Percentiles rank a stretch among this genome's conserved stretches.
phyloP scores from a whole-genome alignment of 1,139 yeast genomes.

The Debaryomyces robertsiae region DNA sequence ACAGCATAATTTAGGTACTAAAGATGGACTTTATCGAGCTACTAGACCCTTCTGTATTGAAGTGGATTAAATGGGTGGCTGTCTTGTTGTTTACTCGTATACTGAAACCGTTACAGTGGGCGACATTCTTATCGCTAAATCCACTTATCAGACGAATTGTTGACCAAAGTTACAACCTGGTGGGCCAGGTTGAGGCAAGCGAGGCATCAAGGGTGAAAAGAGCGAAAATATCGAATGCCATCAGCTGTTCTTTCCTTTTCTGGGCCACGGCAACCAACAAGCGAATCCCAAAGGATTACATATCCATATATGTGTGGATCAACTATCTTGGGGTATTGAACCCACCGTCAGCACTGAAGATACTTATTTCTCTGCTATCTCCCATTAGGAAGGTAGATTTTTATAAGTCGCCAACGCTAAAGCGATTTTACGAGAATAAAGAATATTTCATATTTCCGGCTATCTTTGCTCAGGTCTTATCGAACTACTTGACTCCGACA shows the following conservation, averaged over 20 bases:
- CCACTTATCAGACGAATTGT: conserved; percentile 27
- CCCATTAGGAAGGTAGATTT: conserved; percentile 6
- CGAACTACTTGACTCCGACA: conserved; percentile 48
- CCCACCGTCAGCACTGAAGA: conserved; percentile 37
- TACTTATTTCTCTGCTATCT: conserved; percentile 32
- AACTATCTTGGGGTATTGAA: conserved; percentile 37
- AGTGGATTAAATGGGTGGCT: conserved; percentile 37
- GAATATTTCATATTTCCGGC: conserved; percentile 38
- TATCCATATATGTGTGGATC: conserved; percentile 38
- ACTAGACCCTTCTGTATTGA: conserved; percentile 11
- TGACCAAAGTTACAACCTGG: background rate
- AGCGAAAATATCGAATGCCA: conserved; percentile 26
- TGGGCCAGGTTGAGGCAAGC: background rate
- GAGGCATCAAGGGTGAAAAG: background rate
- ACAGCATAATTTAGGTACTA: no score
- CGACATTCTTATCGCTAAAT: conserved; percentile 37
- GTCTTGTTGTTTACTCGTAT: conserved; percentile 28
- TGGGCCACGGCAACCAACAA: conserved; percentile 32
- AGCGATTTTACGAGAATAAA: conserved; percentile 31
- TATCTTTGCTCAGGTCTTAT: conserved; percentile 44
- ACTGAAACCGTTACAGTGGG: conserved; percentile 32
- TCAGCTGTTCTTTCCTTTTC: conserved; percentile 33
- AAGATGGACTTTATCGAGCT: background rate
- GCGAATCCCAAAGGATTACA: conserved; percentile 42
- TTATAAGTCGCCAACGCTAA: background rate